Evolutionary conservation across 176 grass and related monocot species (phyloP), one percentile per base, ranked within the genome.

Genomic region (Musa troglodytarum): DNA sequence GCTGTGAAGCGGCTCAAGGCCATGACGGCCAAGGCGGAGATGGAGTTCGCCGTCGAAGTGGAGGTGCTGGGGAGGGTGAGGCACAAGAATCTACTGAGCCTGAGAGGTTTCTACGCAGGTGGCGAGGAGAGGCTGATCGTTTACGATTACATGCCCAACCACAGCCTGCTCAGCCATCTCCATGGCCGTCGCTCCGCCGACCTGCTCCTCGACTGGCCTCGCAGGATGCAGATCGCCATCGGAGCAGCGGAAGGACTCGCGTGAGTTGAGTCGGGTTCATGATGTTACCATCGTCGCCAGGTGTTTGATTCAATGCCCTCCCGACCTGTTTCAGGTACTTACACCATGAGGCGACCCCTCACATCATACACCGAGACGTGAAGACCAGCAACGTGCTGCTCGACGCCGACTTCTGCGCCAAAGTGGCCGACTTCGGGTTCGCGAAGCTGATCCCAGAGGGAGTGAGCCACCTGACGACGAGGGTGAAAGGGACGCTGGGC

Each of bases 71-170:
- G 82, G 50, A 83, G 87, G 1, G 91, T 90, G 61, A 81, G 78
- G 15, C 91, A 90, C 76, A 83, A 83, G 69, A 94, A 94, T 62
- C 85, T 94, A 14, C 83, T 94, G 67, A 90, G 88, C 76, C 83
- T 90, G 75, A 81, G 82, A n/a, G 87, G 91, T 22, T 94, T 90
- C 82, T 88, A 94, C 59, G 85, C 85, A 34, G 91, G 87, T 71
- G 88, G 83, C 20, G 78, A 88, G 49, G 87, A 94, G 80, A 81
- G 91, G 66, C 85, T 94, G 23, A 94, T 94, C 80, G 88, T 94
- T 9, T 94, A 94, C 14, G 91, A 94, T 75, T 94, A 88, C 81
- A 94, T 94, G 88, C 91, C 87, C 79, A 94, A 90, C 78, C 85
- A 90, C 77, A 94, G 91, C 77, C 82, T 94, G 1, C 78, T 88